Evolutionary conservation across 1,284 basidiomycete genomes (phyloP).

Genomic region (Polyporus tsugae): DNA sequence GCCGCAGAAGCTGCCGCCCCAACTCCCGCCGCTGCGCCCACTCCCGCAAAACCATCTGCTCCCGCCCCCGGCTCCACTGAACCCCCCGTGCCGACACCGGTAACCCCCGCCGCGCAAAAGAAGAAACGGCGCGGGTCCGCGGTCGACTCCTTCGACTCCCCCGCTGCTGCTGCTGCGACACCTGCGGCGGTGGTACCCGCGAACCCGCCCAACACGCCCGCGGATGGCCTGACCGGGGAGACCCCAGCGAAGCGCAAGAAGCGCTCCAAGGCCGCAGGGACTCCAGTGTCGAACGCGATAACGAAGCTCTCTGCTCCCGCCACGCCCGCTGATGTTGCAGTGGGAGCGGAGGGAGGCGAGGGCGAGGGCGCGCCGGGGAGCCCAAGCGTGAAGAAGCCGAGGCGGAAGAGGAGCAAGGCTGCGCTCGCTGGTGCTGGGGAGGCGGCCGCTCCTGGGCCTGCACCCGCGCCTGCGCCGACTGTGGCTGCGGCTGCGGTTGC

Average conservation of each 20-base stretch:
- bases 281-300: slow-evolving; percentile 37
- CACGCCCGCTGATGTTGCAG: slow-evolving; percentile 9
- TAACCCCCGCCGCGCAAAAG: slow-evolving; percentile 31
- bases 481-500: slow-evolving; percentile 6
- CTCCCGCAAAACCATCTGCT: slow-evolving; percentile 15
- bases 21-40: slow-evolving; percentile 18
- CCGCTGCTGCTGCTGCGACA: slow-evolving; percentile 16
- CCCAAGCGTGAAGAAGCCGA: slow-evolving; percentile 41
- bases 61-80: slow-evolving; percentile 12
- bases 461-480: slow-evolving; percentile 11
- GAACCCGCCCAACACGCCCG: slow-evolving; percentile 40
- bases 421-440: slow-evolving; percentile 20
- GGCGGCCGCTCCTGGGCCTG: background rate
- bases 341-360: slow-evolving; percentile 16
- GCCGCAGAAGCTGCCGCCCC: slow-evolving; percentile 8
- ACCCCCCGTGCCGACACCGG: slow-evolving; percentile 25
- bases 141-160: slow-evolving; percentile 40
- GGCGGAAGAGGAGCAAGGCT: slow-evolving; percentile 61
- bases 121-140: slow-evolving; percentile 40
- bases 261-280: slow-evolving; percentile 37
- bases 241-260: slow-evolving; percentile 34
- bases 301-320: slow-evolving; percentile 34
- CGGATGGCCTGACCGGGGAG: slow-evolving; percentile 33
- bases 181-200: slow-evolving; percentile 18
- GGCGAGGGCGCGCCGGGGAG: slow-evolving; percentile 17